Evolutionary conservation across 1,284 basidiomycete species (phyloP).

Genomic region (Heterobasidion annosum): DNA sequence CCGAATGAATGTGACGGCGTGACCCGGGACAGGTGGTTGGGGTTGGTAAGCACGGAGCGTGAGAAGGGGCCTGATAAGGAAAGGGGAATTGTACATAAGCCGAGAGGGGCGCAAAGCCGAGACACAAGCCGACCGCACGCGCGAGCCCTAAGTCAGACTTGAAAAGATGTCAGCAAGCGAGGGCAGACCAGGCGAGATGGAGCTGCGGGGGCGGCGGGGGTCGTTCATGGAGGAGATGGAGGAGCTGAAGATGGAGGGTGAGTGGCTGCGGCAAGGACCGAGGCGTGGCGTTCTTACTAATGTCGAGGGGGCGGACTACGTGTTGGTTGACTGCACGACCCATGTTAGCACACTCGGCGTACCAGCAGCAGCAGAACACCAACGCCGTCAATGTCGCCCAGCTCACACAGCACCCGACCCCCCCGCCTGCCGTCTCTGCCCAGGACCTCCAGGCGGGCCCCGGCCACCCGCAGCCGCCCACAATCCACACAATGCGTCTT

Average conservation of each 20-base stretch:
- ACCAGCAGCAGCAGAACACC: slow-evolving; percentile 25
- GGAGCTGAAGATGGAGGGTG: slow-evolving; percentile 4
- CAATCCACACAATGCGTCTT: slow-evolving; percentile 49
- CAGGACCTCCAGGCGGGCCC: slow-evolving; percentile 6
- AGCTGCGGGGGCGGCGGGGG: neutral
- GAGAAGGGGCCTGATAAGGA: neutral
- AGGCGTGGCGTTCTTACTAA: slow-evolving; percentile 25
- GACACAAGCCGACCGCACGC: neutral
- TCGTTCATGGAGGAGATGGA: neutral
- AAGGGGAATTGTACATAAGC: neutral
- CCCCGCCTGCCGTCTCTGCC: slow-evolving; percentile 11
- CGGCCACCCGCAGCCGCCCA: slow-evolving; percentile 17
- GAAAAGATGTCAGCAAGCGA: neutral
- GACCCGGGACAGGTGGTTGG: neutral
- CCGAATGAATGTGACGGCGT: neutral
- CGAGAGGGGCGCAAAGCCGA: neutral
- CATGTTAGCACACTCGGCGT: slow-evolving; percentile 27
- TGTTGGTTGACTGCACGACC: slow-evolving; percentile 17
- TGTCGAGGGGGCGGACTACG: slow-evolving; percentile 17
- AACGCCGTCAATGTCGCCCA: slow-evolving; percentile 14
- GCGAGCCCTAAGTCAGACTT: too few species aligned
- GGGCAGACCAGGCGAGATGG: neutral
- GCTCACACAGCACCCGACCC: slow-evolving; percentile 20
- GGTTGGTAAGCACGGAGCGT: neutral
- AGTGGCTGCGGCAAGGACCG: slow-evolving; percentile 11